Base-by-base conservation (phyloP, 2,329 filamentous ascomycete species). In the Fusarium coicis region DNA sequence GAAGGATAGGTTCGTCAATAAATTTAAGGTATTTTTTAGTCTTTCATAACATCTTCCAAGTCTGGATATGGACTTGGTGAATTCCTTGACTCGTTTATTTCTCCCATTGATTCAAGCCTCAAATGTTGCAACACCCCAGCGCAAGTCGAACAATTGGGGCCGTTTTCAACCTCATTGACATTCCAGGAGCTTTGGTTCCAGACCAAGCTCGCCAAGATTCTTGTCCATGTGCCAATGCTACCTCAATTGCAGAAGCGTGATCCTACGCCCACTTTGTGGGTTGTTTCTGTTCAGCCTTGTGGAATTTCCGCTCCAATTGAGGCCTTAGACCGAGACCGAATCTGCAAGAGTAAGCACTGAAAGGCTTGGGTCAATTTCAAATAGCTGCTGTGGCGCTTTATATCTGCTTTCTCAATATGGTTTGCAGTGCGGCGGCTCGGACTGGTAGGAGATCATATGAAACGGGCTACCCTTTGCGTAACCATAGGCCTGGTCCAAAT, bases 291-390 rank as follows among this genome's bases (percentile, higher is more conserved):
- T 54, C 46, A 63, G 58, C 58, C 62, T 54, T 43, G 62, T 32
- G 34, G 32, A 15, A 53, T 12, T 10, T 54, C 18, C 34, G 36
- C n/a, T 63, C 40, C 16, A 46, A 65, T 34, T 19, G 32, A 30
- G 26, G 30, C 6, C 26, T 5, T 21, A 39, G 34, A 7, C 42
- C 19, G 60, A 28, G 10, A 34, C 11, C 2, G 11, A 34, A 36
- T 54, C 16, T 61, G 30, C 30, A 10, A 15, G 11, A 32, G 46
- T 63, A 63, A 64, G 62, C 39, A 54, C 57, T 63, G 60, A 37
- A 28, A 47, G 28, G 42, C 40, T 34, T 47, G 36, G 26, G 2
- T 30, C 52, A 42, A 42, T 54, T 19, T 54, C 34, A 28, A 28
- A n/a, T 53, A 28, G 10, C 23, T 18, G 19, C 14, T 7, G 18